phyloP scores from a whole-genome alignment of 2,329 filamentous ascomycete genomes.

The Monilinia polystroma region DNA sequence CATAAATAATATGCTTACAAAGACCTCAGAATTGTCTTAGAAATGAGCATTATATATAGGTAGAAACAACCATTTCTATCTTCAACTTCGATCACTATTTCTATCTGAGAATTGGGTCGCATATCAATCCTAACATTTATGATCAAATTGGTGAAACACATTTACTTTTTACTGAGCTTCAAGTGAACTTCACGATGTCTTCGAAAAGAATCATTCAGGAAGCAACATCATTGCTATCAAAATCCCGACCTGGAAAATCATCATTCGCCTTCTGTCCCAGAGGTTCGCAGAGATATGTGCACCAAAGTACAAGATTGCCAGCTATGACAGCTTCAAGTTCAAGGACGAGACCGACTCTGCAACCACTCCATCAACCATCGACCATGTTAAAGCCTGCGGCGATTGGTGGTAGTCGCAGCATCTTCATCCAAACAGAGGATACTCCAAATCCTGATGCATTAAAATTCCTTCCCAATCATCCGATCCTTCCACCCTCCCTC shows the following conservation, averaged over 20 bases:
- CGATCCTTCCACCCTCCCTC: slow-evolving; percentile 73
- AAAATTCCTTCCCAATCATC: slow-evolving; percentile 92
- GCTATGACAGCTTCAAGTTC: slow-evolving; percentile 49
- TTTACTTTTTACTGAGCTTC: neutral
- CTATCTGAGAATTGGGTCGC: neutral
- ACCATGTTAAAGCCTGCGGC: slow-evolving; percentile 41
- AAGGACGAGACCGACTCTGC: slow-evolving; percentile 47
- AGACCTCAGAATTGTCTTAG: slow-evolving; percentile 1
- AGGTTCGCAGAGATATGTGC: slow-evolving; percentile 42
- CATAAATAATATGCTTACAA: slow-evolving; percentile 12
- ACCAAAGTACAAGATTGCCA: slow-evolving; percentile 47
- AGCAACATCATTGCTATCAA: slow-evolving; percentile 30
- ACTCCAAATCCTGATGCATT: slow-evolving; percentile 95
- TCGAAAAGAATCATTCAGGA: slow-evolving; percentile 32
- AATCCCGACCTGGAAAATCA: slow-evolving; percentile 35
- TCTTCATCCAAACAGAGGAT: slow-evolving; percentile 96
- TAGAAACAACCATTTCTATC: neutral
- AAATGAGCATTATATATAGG: neutral
- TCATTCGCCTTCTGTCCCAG: slow-evolving; percentile 36
- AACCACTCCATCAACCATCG: slow-evolving; percentile 44
- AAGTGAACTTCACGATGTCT: slow-evolving; percentile 29
- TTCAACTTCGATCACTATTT: neutral
- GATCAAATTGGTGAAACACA: neutral
- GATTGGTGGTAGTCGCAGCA: slow-evolving; percentile 59
- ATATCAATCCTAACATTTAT: neutral